Conservation (phyloP, 2,329 filamentous ascomycete genomes). For the Colletotrichum lindemuthianum region DNA sequence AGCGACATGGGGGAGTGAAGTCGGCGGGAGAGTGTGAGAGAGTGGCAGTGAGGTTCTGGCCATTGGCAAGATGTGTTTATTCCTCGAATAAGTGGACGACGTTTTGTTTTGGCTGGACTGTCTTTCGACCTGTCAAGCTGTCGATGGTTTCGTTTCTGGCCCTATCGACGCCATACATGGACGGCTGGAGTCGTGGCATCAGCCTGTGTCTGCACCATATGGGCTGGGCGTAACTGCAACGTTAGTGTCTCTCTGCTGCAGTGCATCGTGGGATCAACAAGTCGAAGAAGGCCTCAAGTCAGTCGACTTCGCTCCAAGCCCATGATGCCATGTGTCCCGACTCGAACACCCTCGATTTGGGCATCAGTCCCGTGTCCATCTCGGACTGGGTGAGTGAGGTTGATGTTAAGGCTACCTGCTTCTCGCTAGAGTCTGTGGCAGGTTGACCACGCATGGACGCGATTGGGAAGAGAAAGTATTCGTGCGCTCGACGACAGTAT, state of each 20-base stretch:
- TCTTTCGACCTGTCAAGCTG: conserved; percentile 5
- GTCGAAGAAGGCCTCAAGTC: not conserved
- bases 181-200: not conserved
- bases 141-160: not conserved
- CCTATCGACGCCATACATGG: conserved; percentile 5
- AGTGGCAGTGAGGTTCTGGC: not conserved
- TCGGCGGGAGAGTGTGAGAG: too few species aligned
- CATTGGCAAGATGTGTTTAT: not conserved
- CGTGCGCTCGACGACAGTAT: not conserved
- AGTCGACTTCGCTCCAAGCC: not conserved
- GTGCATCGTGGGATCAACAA: not conserved
- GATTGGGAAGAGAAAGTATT: not conserved
- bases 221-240: not conserved
- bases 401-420: conserved; percentile 1
- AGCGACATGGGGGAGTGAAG: conserved; percentile 5
- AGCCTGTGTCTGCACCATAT: not conserved
- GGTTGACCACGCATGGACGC: not conserved
- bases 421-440: not conserved
- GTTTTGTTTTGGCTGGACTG: not conserved
- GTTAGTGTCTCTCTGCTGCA: not conserved
- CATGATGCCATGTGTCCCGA: conserved; percentile 6
- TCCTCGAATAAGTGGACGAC: not conserved
- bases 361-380: conserved; percentile 1
- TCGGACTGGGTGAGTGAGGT: conserved; percentile 8
- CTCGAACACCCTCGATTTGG: not conserved